Evolutionary conservation across 495 filamentous ascomycete species (phyloP).

Genomic region (Penicillium fimorum): DNA sequence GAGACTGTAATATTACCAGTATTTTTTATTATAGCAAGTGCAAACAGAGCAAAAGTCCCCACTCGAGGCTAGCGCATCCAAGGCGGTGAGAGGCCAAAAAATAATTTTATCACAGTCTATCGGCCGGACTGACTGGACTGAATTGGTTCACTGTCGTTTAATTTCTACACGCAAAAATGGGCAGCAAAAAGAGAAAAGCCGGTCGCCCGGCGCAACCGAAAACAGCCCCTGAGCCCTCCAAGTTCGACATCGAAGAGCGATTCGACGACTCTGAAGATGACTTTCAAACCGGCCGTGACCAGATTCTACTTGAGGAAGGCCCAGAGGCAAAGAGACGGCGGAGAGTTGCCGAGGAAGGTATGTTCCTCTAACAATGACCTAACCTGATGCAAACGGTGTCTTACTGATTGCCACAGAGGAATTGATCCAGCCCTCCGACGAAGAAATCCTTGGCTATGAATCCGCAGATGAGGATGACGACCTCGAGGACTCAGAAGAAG

Average conservation of each 20-base stretch:
- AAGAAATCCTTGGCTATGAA: conserved; percentile 76
- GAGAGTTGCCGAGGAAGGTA: conserved; percentile 63
- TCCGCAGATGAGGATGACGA: conserved; percentile 50
- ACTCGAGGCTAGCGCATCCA: conserved; percentile 15
- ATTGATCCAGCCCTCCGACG: conserved; percentile 71
- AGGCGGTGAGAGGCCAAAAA: conserved; percentile 42
- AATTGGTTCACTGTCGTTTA: conserved; percentile 3
- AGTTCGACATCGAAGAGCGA: conserved; percentile 66
- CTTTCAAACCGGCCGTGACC: conserved; percentile 79
- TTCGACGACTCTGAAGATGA: conserved; percentile 92
- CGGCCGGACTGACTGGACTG: conserved; percentile 6
- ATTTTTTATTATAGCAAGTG: too few relatives aligned
- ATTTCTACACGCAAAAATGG: conserved; percentile 59
- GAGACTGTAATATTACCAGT: conserved; percentile 15
- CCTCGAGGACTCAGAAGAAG: conserved; percentile 51
- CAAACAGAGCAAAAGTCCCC: conserved; percentile 27
- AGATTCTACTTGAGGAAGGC: conserved; percentile 77
- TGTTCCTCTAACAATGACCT: conserved; percentile 15
- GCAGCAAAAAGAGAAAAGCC: conserved; percentile 72
- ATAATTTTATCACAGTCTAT: conserved; percentile 36
- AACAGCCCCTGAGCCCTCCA: conserved; percentile 38
- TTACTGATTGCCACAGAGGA: conserved; percentile 47
- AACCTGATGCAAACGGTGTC: conserved; percentile 1
- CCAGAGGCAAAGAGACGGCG: conserved; percentile 73
- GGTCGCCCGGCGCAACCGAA: conserved; percentile 51